Conservation (phyloP, 192 early-diverging fungal species). For the Coemansia sp. region DNA sequence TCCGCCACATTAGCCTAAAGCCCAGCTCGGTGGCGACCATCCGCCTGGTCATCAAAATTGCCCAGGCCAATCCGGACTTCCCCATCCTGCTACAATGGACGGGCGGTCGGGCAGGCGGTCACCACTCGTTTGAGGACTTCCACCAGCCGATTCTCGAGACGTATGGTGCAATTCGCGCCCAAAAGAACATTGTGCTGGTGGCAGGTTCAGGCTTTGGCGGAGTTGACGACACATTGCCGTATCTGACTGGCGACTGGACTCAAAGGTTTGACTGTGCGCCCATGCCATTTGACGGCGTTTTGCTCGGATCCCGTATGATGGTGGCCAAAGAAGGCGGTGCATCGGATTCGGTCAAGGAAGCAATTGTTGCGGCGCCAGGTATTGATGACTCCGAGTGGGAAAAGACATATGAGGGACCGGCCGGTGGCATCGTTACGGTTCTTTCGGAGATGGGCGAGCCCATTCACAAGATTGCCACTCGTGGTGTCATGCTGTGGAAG, state of each 20-base stretch:
- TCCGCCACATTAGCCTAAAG: slow-evolving; percentile 88
- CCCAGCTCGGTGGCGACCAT: slow-evolving; percentile 84
- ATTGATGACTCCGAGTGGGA: slow-evolving; percentile 87
- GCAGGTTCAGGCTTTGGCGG: slow-evolving; percentile 93
- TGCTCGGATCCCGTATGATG: slow-evolving; percentile 94
- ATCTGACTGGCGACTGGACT: slow-evolving; percentile 92
- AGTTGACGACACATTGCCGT: slow-evolving; percentile 84
- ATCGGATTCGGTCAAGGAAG: slow-evolving; percentile 80
- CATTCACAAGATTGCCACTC: slow-evolving; percentile 95
- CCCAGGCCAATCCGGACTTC: slow-evolving; percentile 81
- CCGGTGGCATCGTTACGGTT: slow-evolving; percentile 90
- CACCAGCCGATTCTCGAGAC: slow-evolving; percentile 77
- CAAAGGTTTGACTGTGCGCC: slow-evolving; percentile 76
- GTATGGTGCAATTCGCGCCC: slow-evolving; percentile 77
- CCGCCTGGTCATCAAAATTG: slow-evolving; percentile 81
- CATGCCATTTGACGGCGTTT: slow-evolving; percentile 93
- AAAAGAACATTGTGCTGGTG: slow-evolving; percentile 81
- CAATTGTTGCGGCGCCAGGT: slow-evolving; percentile 85
- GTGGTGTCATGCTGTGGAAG: slow-evolving; percentile 89
- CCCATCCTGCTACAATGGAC: slow-evolving; percentile 96
- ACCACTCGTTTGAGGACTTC: slow-evolving; percentile 95
- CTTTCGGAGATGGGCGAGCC: slow-evolving; percentile 94
- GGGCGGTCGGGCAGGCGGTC: slow-evolving; percentile 93
- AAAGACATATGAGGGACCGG: slow-evolving; percentile 84
- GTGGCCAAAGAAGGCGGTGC: slow-evolving; percentile 87